Evolutionary conservation across 208 protist species (phyloP).

Genomic region (Porcisia deanei): DNA sequence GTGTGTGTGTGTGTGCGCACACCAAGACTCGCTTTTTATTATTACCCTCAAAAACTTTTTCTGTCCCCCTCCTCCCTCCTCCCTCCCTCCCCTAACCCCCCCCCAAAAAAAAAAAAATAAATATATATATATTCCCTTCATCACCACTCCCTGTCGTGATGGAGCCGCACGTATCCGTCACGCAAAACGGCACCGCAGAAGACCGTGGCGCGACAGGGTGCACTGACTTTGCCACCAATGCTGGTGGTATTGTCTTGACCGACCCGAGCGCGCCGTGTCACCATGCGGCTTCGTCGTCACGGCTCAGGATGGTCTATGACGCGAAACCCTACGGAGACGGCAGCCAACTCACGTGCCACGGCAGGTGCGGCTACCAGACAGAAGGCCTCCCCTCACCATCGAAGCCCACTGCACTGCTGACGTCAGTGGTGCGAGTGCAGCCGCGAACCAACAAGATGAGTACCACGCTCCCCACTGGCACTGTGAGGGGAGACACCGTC

Average conservation of each 20-base stretch:
- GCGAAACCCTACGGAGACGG: not conserved
- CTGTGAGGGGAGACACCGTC: not conserved
- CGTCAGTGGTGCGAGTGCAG: not conserved
- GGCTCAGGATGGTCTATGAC: not conserved
- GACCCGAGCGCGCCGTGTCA: not conserved
- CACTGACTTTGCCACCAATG: not conserved
- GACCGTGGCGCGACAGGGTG: not conserved
- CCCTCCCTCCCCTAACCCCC: not conserved
- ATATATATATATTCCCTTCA: not conserved
- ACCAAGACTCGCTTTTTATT: too few relatives aligned
- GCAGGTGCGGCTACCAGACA: not conserved
- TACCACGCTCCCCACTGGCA: not conserved
- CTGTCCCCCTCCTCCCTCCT: not conserved
- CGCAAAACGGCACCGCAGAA: not conserved
- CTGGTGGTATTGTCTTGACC: not conserved
- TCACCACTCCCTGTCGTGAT: not conserved
- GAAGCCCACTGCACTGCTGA: not conserved
- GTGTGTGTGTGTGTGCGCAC: too few relatives aligned
- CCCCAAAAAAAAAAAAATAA: not conserved
- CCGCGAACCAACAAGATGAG: not conserved
- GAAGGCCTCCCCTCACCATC: not conserved
- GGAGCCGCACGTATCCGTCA: not conserved
- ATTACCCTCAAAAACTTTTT: not conserved
- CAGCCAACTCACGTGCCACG: not conserved
- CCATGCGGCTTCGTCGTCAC: not conserved